Conservation (phyloP, 148 eudicot species). For the Tetragonia tetragonoides region DNA sequence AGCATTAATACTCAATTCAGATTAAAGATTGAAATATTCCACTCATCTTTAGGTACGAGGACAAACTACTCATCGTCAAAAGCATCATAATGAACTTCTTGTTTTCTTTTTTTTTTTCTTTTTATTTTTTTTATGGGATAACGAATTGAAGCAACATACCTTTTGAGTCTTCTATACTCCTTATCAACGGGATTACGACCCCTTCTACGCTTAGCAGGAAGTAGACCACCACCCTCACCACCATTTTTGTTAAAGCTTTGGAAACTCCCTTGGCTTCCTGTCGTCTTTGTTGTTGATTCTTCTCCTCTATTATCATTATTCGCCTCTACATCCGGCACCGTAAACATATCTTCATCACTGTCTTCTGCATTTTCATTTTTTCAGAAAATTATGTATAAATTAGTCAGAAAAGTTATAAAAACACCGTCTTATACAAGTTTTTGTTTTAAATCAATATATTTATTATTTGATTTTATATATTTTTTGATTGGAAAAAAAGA, state of each 20-base stretch:
- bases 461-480: no score
- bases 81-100: no score
- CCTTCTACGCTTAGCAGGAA: constrained; percentile 30
- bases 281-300: constrained; percentile 13
- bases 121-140: no score
- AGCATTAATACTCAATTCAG: no score
- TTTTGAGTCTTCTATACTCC: constrained; percentile 42
- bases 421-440: no score
- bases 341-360: constrained; percentile 38
- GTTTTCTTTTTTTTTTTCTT: no score
- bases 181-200: constrained; percentile 46
- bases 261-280: constrained; percentile 19
- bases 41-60: no score
- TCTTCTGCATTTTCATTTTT: constrained; percentile 21
- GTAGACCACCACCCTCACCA: constrained; percentile 6
- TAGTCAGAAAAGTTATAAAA: neutral
- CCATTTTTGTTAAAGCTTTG: constrained; percentile 18
- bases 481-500: neutral
- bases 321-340: constrained; percentile 32
- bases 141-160: constrained; percentile 24
- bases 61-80: no score
- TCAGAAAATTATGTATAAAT: neutral
- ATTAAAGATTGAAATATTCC: no score
- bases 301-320: neutral
- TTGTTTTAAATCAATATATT: no score